Base-by-base conservation (phyloP, 2,329 filamentous ascomycete genomes). In the Fusarium sp. region DNA sequence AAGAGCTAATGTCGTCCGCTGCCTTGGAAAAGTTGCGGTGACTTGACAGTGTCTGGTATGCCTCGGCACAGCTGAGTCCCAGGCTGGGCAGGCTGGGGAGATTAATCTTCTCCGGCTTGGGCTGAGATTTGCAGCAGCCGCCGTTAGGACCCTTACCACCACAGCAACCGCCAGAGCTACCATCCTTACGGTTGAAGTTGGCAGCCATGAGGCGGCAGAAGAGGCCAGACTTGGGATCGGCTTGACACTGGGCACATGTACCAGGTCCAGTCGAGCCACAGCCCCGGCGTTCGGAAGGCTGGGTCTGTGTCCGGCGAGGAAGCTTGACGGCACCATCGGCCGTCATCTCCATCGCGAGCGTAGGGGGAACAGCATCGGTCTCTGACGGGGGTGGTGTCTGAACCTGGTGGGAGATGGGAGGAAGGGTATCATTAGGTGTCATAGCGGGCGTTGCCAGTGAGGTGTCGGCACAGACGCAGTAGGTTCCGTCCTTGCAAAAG, bases 151-250 rank as follows among this genome's bases (percentile, higher is more conserved):
- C 84, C 62, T 87, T 88, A 47, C 90, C 89, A 44, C 90, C 89
- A 76, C 92, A 92, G 79, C 91, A 93, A 52, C 89, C 89, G 16
- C 86, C 67, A 36, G 76, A 65, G 30, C 66, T 62, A 27, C 80
- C 79, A 18, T 78, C 76, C 51, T 83, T 81, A 64, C 83, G 83
- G 63, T 85, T 82, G 64, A 89, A 82, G 71, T 84, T 91, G 65
- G 92, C 92, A 27, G 93, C 92, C 55, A 95, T 88, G 11, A 92
- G 91, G 67, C 93, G 92, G 80, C 93, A 96, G 83, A 96, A 96
- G 39, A 95, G 88, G 2, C 92, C 93, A 4, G 93, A 94, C 76
- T 92, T 91, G 16, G 93, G 92, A 76, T 95, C 93, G 2, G 89
- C 85, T 63, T 91, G 86, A 77, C 93, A 96, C 81, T 95, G 92